Evolutionary conservation across 106 monocot genomes (phyloP).

Genomic region (Xerophyta viscosa): DNA sequence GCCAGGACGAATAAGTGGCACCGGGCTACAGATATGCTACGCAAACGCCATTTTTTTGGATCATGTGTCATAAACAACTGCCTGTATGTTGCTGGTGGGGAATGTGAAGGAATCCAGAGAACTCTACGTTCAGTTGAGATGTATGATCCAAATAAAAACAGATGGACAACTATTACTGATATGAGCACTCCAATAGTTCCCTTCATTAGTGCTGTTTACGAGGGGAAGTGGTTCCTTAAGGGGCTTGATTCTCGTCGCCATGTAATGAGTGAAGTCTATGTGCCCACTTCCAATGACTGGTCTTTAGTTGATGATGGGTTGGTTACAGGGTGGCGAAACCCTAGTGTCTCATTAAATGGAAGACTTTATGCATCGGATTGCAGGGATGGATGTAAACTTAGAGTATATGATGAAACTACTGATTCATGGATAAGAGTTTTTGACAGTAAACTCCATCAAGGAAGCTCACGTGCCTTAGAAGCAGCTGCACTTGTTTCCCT

Average conservation of each 20-base stretch:
- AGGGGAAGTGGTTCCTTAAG: conserved; percentile 30
- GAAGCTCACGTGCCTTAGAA: conserved; percentile 6
- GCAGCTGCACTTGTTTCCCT: conserved; percentile 25
- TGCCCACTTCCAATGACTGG: neutral
- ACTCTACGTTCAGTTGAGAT: conserved; percentile 16
- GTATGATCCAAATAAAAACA: conserved; percentile 24
- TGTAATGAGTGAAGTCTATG: conserved; percentile 12
- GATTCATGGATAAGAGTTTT: neutral
- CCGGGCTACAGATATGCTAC: conserved; percentile 25
- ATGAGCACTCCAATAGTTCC: conserved; percentile 22
- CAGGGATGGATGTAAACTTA: conserved; percentile 1
- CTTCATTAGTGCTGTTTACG: conserved; percentile 17
- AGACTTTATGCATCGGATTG: neutral
- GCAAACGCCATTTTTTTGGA: conserved; percentile 24
- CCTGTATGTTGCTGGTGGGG: conserved; percentile 26
- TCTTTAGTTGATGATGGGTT: neutral
- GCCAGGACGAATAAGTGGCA: conserved; percentile 29
- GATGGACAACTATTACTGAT: conserved; percentile 15
- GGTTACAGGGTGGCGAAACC: neutral
- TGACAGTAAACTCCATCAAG: conserved; percentile 2
- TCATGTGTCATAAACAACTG: conserved; percentile 28
- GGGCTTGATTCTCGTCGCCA: conserved; percentile 20
- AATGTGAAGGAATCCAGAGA: conserved; percentile 24
- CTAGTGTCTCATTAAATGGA: neutral
- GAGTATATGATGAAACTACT: conserved; percentile 1